Evolutionary conservation across 2,329 filamentous ascomycete genomes (phyloP).

Genomic region (Aspergillus ibericus): DNA sequence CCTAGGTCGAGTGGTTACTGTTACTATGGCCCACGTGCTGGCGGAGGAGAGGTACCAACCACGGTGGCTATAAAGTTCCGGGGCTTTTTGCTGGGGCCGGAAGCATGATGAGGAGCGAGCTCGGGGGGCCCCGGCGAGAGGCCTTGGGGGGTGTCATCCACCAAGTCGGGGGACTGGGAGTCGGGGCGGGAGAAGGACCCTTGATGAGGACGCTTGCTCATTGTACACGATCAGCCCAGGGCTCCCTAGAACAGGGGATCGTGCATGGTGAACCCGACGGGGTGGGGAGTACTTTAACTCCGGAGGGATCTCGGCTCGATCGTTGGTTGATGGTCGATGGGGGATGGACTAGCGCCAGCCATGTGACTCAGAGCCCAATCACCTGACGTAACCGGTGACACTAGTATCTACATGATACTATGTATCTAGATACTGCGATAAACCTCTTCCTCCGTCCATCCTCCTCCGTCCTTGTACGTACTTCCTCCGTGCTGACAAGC

Average conservation of each 20-base stretch:
- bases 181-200: slow-evolving; percentile 29
- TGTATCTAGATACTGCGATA: no score
- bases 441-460: no score
- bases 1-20: slow-evolving; percentile 31
- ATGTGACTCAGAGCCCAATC: no score
- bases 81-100: slow-evolving; percentile 33
- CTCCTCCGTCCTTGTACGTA: no score
- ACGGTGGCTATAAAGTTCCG: slow-evolving; percentile 43
- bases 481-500: no score
- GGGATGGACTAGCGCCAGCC: no score
- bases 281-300: no score
- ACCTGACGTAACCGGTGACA: no score
- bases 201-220: slow-evolving; percentile 40
- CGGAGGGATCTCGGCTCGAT: no score
- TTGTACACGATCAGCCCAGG: slow-evolving; percentile 30
- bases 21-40: neutral
- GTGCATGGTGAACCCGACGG: neutral
- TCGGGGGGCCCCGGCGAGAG: slow-evolving; percentile 37
- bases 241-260: neutral
- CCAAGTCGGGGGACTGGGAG: slow-evolving; percentile 27
- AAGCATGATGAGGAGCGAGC: slow-evolving; percentile 28
- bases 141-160: slow-evolving; percentile 27
- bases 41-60: slow-evolving; percentile 21
- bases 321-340: no score
- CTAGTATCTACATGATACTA: no score